Conservation (phyloP, 1,284 basidiomycete species). For the Psilocybe mexicana region DNA sequence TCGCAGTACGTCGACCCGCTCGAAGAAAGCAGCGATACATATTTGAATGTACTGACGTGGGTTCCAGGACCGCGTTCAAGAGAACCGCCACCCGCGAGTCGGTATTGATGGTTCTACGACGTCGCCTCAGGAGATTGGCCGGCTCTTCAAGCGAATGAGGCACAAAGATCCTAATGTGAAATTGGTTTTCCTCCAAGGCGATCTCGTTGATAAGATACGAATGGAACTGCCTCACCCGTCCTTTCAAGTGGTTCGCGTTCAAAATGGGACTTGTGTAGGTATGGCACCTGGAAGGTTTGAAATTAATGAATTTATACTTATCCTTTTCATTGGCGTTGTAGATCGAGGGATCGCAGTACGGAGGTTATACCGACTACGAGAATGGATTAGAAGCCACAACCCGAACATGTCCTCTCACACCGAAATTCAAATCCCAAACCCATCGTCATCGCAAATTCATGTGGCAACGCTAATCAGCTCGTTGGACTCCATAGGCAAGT, state of each 20-base stretch:
- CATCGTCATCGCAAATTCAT: constrained; percentile 52
- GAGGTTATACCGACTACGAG: constrained; percentile 59
- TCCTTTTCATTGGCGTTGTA: too few species aligned
- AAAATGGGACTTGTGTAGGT: constrained; percentile 77
- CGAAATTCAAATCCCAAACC: constrained; percentile 52
- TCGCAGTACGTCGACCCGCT: constrained; percentile 30
- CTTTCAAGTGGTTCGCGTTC: constrained; percentile 70
- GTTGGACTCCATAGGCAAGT: constrained; percentile 60
- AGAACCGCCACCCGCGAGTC: too few species aligned
- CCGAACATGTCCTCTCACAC: constrained; percentile 63
- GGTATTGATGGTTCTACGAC: constrained; percentile 37
- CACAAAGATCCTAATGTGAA: too few species aligned
- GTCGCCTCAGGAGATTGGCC: constrained; percentile 59
- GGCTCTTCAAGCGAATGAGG: too few species aligned
- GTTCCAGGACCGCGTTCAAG: too few species aligned
- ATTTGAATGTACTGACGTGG: not conserved
- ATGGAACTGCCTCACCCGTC: constrained; percentile 48
- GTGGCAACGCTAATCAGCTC: constrained; percentile 66
- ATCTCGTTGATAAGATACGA: not conserved
- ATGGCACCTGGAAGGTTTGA: constrained; percentile 5
- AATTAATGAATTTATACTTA: too few species aligned
- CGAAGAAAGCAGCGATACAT: not conserved
- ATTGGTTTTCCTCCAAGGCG: too few species aligned
- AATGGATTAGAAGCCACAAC: constrained; percentile 63
- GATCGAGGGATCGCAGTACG: too few species aligned